A percentile compares a stretch with the other conserved stretches of the same genome.
Evolutionary conservation across 176 grass and related monocot genomes (phyloP).

Genomic region (Ananas comosus): DNA sequence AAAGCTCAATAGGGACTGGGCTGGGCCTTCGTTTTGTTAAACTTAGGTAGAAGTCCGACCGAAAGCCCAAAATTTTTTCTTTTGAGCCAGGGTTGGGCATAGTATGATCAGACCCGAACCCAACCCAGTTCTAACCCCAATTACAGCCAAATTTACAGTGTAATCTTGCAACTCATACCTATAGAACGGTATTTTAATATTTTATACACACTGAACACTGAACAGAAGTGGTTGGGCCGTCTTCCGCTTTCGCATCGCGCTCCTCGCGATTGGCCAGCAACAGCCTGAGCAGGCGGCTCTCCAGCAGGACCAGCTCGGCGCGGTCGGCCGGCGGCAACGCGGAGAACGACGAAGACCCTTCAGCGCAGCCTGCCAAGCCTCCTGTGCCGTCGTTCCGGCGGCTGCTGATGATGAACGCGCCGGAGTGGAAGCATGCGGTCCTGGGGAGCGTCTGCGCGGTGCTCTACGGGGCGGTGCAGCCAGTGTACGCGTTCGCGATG

Average conservation of each 20-base stretch:
- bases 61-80: too few relatives aligned
- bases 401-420: conserved; percentile 75
- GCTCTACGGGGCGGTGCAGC: conserved; percentile 83
- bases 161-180: too few relatives aligned
- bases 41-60: too few relatives aligned
- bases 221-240: too few relatives aligned
- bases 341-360: conserved; percentile 17
- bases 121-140: too few relatives aligned
- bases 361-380: conserved; percentile 17
- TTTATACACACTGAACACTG: too few relatives aligned
- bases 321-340: conserved; percentile 41
- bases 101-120: too few relatives aligned
- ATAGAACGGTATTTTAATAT: too few relatives aligned
- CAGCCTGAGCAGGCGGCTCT: conserved; percentile 80
- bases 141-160: too few relatives aligned
- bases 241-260: background rate
- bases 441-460: conserved; percentile 64
- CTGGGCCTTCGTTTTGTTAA: too few relatives aligned
- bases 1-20: too few relatives aligned
- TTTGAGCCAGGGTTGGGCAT: too few relatives aligned
- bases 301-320: conserved; percentile 69
- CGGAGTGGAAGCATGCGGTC: conserved; percentile 76
- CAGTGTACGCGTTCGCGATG: conserved; percentile 68
- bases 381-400: conserved; percentile 74
- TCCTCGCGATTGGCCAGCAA: conserved; percentile 38